A percentile compares a stretch with the other conserved stretches of the same genome.
phyloP scores from a whole-genome alignment of 768 basidiomycete genomes.

The Hortiboletus campestris region DNA sequence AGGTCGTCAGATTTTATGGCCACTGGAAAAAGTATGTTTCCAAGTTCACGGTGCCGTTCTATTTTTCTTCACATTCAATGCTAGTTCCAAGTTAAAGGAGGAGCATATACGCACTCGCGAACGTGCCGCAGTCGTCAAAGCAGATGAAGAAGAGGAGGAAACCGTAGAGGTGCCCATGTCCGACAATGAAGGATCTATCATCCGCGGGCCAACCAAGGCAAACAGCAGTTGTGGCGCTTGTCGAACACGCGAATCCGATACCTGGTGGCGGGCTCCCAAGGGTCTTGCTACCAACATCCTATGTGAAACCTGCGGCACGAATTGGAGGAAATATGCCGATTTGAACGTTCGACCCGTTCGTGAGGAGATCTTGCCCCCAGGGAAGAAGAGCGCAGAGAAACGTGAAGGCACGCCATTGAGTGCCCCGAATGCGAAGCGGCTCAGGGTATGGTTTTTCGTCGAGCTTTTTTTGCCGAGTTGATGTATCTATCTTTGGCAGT shows the following conservation, averaged over 20 bases:
- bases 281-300: constrained; percentile 74
- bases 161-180: constrained; percentile 31
- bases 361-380: constrained; percentile 56
- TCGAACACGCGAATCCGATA: constrained; percentile 70
- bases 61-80: constrained; percentile 10
- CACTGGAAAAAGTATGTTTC: constrained; percentile 77
- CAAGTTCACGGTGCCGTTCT: constrained; percentile 1
- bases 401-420: constrained; percentile 60
- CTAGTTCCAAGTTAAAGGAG: constrained; percentile 65
- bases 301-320: constrained; percentile 82
- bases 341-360: constrained; percentile 71
- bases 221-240: constrained; percentile 78
- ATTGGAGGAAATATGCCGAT: constrained; percentile 94
- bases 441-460: constrained; percentile 44
- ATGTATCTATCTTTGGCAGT: constrained; percentile 11
- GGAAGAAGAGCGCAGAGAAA: constrained; percentile 47
- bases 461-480: background rate
- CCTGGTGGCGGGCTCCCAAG: constrained; percentile 93
- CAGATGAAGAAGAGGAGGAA: constrained; percentile 26
- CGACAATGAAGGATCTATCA: constrained; percentile 80
- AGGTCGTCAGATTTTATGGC: constrained; percentile 81
- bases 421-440: constrained; percentile 56
- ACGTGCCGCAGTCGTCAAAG: constrained; percentile 33
- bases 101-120: constrained; percentile 55
- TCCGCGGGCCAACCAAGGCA: constrained; percentile 52